Evolutionary conservation across 352 stramenopile species (phyloP).

Genomic region (Phytophthora vignae): DNA sequence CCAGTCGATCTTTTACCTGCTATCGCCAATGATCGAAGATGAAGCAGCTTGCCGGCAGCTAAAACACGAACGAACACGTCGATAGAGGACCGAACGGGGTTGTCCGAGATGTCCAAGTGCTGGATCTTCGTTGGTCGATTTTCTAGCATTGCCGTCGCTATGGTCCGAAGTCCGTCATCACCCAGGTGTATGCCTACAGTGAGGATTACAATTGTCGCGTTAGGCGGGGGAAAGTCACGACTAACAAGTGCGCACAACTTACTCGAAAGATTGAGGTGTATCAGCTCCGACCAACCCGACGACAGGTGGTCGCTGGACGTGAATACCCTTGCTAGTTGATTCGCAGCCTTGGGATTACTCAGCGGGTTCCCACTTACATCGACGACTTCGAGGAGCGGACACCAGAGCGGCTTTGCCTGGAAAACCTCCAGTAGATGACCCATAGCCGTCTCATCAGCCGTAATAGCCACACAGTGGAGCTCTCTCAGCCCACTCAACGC

Average conservation of each 20-base stretch:
- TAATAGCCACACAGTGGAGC: constrained; percentile 52
- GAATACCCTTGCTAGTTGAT: constrained; percentile 28
- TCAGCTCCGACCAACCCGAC: constrained; percentile 28
- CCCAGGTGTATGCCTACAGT: constrained; percentile 42
- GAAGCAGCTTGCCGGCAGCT: constrained; percentile 11
- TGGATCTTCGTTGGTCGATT: constrained; percentile 15
- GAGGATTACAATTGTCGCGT: not conserved
- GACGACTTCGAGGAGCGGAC: constrained; percentile 24
- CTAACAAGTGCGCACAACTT: not conserved
- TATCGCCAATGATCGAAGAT: constrained; percentile 37
- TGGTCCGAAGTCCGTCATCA: constrained; percentile 27
- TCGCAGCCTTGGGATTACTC: constrained; percentile 19
- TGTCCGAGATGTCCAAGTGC: constrained; percentile 48
- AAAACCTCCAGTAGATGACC: constrained; percentile 34
- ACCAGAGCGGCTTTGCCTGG: constrained; percentile 19
- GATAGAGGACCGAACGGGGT: constrained; percentile 36
- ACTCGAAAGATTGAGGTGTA: constrained; percentile 44
- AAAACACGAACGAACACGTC: constrained; percentile 36
- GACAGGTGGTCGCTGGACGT: constrained; percentile 1
- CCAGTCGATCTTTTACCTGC: constrained; percentile 23
- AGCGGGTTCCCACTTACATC: constrained; percentile 44
- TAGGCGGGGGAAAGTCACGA: not conserved
- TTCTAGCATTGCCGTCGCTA: constrained; percentile 29
- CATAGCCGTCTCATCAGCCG: constrained; percentile 33
- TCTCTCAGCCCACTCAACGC: constrained; percentile 32